phyloP scores from a whole-genome alignment of 768 basidiomycete species.

The Ephemerocybe angulata region DNA sequence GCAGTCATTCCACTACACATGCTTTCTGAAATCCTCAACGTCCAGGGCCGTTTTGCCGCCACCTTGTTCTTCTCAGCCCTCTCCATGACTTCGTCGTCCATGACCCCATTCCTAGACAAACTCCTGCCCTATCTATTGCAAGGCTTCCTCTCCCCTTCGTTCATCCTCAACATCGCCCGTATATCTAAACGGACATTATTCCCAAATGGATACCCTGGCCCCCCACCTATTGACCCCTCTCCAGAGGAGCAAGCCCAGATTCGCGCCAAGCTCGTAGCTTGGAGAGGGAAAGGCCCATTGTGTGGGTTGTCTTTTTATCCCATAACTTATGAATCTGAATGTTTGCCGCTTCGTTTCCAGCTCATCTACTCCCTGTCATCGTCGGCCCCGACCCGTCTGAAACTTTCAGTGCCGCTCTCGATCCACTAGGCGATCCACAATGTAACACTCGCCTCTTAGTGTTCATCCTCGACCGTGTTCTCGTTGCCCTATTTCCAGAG shows the following conservation, averaged over 20 bases:
- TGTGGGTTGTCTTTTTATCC: conserved; percentile 25
- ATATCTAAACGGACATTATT: conserved; percentile 71
- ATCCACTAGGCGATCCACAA: conserved; percentile 53
- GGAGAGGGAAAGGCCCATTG: conserved; percentile 32
- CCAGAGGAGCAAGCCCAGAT: conserved; percentile 69
- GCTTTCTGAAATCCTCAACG: conserved; percentile 46
- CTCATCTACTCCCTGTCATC: conserved; percentile 45
- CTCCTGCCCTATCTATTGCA: conserved; percentile 68
- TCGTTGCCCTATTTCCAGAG: conserved; percentile 79
- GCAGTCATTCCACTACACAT: conserved; percentile 39
- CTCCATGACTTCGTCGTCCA: conserved; percentile 43
- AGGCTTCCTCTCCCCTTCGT: conserved; percentile 45
- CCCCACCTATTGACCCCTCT: conserved; percentile 69
- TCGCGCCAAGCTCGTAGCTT: conserved; percentile 39
- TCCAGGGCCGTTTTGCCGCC: conserved; percentile 46
- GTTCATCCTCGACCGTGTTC: conserved; percentile 66
- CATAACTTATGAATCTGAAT: background rate
- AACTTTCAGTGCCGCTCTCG: conserved; percentile 53
- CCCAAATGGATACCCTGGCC: conserved; percentile 84
- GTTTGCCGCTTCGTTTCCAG: conserved; percentile 16
- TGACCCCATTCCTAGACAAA: conserved; percentile 61
- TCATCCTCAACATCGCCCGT: conserved; percentile 51
- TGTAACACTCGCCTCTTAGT: conserved; percentile 82
- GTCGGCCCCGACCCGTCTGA: conserved; percentile 50
- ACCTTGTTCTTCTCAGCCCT: conserved; percentile 42